Percentiles rank a stretch among this genome's conserved stretches.
Conservation (phyloP, 192 early-diverging fungal genomes). For the Backusella macrospora region DNA sequence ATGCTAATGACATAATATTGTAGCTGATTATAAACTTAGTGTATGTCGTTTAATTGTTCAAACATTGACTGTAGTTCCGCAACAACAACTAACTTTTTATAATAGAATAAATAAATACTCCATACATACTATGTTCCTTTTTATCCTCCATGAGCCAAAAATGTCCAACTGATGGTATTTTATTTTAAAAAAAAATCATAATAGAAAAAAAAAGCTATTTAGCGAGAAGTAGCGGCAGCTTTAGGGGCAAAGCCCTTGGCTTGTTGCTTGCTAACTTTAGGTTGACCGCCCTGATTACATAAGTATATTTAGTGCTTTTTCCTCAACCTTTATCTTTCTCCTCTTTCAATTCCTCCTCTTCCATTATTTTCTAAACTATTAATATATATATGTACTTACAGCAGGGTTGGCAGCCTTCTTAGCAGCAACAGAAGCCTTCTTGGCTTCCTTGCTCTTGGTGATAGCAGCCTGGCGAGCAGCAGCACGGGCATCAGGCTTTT, state of each 20-base stretch:
- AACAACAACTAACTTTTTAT: too few relatives aligned
- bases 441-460: conserved; percentile 86
- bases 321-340: too few relatives aligned
- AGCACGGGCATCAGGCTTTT: conserved; percentile 93
- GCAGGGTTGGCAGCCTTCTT: conserved; percentile 63
- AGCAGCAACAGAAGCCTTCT: conserved; percentile 84
- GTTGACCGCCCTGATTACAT: neutral
- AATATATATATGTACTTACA: conserved; percentile 7
- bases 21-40: too few relatives aligned
- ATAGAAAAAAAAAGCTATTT: conserved; percentile 45
- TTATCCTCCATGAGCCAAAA: neutral
- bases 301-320: neutral
- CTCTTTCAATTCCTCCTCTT: neutral
- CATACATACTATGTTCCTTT: too few relatives aligned
- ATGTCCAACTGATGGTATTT: neutral
- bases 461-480: conserved; percentile 85
- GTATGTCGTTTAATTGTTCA: too few relatives aligned
- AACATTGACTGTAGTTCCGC: too few relatives aligned
- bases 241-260: conserved; percentile 80
- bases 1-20: too few relatives aligned
- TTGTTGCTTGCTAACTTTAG: conserved; percentile 79
- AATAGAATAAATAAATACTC: too few relatives aligned
- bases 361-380: neutral
- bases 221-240: conserved; percentile 81
- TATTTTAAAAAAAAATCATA: neutral